Evolutionary conservation across 2,329 filamentous ascomycete genomes (phyloP), one percentile per base, ranked within the genome.

Genomic region (Rhinocladiella similis): DNA sequence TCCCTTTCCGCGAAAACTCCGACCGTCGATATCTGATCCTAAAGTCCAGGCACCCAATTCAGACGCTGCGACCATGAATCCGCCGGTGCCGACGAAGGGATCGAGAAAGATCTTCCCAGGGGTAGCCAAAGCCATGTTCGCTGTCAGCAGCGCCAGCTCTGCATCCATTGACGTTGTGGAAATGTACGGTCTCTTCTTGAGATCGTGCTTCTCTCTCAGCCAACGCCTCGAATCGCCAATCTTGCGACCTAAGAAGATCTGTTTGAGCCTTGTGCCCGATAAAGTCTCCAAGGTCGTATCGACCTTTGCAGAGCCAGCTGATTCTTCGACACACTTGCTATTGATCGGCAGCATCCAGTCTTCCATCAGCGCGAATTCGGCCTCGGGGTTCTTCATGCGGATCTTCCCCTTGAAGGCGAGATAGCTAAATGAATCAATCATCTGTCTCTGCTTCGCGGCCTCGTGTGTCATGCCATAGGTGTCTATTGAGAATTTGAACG

Each of bases 121-220:
- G 0, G 78, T 86, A 0, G 91, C 91, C 13, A 90, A 83, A 0
- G 90, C 90, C 64, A 99, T 85, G 68, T 97, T 99, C 1, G 93
- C 94, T 0, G 92, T 97, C 19, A 99, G 78, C 1, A 99, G 81
- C 12, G 91, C 90, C 42, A 99, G 80, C 71, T 97, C 94, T 0
- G 93, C 89, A 70, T 99, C 94, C 94, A 99, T 97, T 45, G 90
- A 94, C 0, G 94, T 99, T 0, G 93, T 97, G 64, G 89, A 91
- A 66, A 99, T 97, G 70, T 99, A 99, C 38, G 83, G 82, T 25
- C 94, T 80, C 73, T 96, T 96, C 79, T 99, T 99, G 19, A 99
- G 80, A 70, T 96, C 91, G 67, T 92, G 95, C 20, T 82, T 88
- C 35, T 83, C 77, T 29, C 90, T 80, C 4, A 87, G 78, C 51